A percentile compares a stretch with the other conserved stretches of the same genome.
Conservation (phyloP, 495 filamentous ascomycete species). For the Neurospora discreta region DNA sequence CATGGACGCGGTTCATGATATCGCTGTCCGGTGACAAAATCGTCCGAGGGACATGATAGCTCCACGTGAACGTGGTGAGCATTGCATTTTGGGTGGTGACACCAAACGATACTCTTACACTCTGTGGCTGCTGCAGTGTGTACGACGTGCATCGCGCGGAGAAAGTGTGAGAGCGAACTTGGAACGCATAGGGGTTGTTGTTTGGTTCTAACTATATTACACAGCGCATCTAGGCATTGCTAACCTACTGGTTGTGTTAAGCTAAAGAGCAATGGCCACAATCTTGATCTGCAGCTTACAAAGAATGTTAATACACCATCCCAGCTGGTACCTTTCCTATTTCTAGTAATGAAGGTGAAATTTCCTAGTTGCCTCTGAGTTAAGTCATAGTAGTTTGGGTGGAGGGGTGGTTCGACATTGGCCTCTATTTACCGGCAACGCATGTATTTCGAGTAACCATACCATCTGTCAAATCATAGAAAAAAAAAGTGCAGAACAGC, state of each 20-base stretch:
- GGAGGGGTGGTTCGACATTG: background rate
- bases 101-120: background rate
- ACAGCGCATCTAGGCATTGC: conserved; percentile 33
- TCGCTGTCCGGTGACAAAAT: background rate
- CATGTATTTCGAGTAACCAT: background rate
- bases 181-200: conserved; percentile 13
- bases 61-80: background rate
- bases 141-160: background rate
- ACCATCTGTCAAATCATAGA: background rate
- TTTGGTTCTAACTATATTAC: conserved; percentile 30
- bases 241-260: conserved; percentile 24
- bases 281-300: conserved; percentile 28
- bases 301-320: conserved; percentile 15
- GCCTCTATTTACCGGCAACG: background rate
- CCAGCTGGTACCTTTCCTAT: background rate
- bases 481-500: background rate
- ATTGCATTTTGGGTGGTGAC: background rate
- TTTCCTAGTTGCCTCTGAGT: background rate
- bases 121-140: background rate
- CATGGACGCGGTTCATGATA: background rate
- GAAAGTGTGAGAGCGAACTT: conserved; percentile 3
- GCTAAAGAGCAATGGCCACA: conserved; percentile 20
- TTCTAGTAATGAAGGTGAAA: background rate
- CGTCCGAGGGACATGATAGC: background rate
- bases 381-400: background rate